Percentiles rank a stretch among this genome's conserved stretches.
phyloP scores from a whole-genome alignment of 2,329 filamentous ascomycete genomes.

The Fusarium floridanum region DNA sequence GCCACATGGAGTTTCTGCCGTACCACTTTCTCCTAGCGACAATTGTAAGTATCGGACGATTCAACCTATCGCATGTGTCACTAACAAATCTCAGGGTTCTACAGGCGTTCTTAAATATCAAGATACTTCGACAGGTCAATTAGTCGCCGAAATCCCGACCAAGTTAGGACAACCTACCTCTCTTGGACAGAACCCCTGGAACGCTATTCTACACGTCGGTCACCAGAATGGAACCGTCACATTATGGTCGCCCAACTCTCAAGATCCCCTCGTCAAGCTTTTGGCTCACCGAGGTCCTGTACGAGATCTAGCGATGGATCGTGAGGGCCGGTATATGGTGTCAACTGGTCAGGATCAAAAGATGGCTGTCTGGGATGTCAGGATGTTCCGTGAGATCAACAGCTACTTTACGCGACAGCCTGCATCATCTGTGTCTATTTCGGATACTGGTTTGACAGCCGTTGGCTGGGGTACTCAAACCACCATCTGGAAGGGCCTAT shows the following conservation, averaged over 20 bases:
- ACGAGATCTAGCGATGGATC: conserved; percentile 84
- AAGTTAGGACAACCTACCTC: conserved; percentile 86
- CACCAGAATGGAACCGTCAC: conserved; percentile 96
- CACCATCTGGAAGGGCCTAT: conserved; percentile 91
- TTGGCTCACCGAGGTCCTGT: conserved; percentile 92
- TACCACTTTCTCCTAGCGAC: conserved; percentile 96
- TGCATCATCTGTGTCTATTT: conserved; percentile 86
- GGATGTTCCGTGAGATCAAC: conserved; percentile 93
- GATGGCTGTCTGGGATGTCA: conserved; percentile 96
- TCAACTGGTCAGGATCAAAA: conserved; percentile 89
- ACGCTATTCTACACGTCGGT: conserved; percentile 91
- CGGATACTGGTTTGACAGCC: conserved; percentile 87
- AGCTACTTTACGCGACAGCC: conserved; percentile 88
- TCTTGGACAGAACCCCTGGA: conserved; percentile 89
- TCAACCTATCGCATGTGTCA: fast-evolving
- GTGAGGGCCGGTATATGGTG: conserved; percentile 95
- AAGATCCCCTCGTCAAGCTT: conserved; percentile 89
- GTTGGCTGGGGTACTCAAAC: conserved; percentile 92
- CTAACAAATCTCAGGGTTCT: conserved; percentile 68
- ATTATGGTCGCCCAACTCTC: conserved; percentile 93
- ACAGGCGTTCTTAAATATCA: conserved; percentile 92
- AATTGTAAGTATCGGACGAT: conserved; percentile 67
- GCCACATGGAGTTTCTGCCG: conserved; percentile 93
- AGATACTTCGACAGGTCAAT: conserved; percentile 92
- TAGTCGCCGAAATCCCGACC: conserved; percentile 88